Evolutionary conservation across 192 early-diverging fungal genomes (phyloP).

Genomic region (Mortierella antarctica): DNA sequence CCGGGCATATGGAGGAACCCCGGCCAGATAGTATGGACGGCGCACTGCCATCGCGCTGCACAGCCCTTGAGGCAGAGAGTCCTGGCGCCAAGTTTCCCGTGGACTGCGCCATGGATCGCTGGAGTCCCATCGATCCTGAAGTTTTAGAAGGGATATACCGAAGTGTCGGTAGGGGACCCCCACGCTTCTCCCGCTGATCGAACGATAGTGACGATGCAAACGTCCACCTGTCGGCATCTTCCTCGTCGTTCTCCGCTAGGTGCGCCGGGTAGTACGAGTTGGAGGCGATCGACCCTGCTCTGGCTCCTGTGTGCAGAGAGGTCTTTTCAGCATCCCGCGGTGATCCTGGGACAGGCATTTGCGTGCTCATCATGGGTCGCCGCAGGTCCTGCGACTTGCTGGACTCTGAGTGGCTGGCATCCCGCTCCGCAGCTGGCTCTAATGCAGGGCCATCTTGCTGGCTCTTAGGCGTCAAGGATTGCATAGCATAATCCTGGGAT

Average conservation of each 20-base stretch:
- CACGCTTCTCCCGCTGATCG: constrained; percentile 26
- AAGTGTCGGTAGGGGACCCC: constrained; percentile 9
- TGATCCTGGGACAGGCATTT: neutral
- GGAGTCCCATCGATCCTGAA: neutral
- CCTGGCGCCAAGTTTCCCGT: constrained; percentile 16
- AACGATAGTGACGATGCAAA: constrained; percentile 50
- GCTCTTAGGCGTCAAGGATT: constrained; percentile 1
- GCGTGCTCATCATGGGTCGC: neutral
- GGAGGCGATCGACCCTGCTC: constrained; percentile 17
- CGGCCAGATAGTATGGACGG: constrained; percentile 27
- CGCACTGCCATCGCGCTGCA: constrained; percentile 14
- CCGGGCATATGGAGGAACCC: neutral
- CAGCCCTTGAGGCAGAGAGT: constrained; percentile 11
- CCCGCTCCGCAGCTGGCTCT: neutral
- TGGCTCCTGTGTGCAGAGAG: neutral
- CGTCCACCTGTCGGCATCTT: constrained; percentile 54
- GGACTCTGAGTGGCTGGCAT: constrained; percentile 4
- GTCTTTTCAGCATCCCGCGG: neutral
- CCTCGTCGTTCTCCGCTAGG: constrained; percentile 42
- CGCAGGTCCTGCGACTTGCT: constrained; percentile 4
- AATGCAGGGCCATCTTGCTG: neutral
- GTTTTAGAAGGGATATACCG: constrained; percentile 31
- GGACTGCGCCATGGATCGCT: constrained; percentile 18
- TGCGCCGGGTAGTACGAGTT: constrained; percentile 33
- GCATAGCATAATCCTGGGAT: constrained; percentile 10